Evolutionary conservation across 495 filamentous ascomycete genomes (phyloP).

Genomic region (Xylaria telfairii): DNA sequence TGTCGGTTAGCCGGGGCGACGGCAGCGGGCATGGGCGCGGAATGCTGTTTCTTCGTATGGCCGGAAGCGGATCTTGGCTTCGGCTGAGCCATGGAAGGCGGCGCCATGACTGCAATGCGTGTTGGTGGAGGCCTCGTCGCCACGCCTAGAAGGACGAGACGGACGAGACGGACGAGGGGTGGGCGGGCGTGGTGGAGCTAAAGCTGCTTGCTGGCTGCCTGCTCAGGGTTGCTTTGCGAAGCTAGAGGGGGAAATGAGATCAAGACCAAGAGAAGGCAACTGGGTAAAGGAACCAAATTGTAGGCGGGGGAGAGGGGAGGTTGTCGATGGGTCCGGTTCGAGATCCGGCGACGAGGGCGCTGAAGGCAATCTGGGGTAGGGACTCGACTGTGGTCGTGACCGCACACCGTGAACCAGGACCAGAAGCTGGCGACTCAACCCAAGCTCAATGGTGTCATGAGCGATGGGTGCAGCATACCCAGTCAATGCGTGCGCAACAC

Average conservation of each 20-base stretch:
- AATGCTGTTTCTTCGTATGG: slow-evolving; percentile 32
- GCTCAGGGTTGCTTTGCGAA: background rate
- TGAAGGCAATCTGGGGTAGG: slow-evolving; percentile 22
- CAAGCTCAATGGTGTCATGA: slow-evolving; percentile 36
- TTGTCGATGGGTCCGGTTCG: slow-evolving; percentile 24
- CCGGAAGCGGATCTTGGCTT: slow-evolving; percentile 34
- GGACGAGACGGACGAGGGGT: slow-evolving; percentile 1
- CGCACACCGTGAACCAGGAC: slow-evolving; percentile 26
- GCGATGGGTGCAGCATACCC: slow-evolving; percentile 25
- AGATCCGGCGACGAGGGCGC: slow-evolving; percentile 25
- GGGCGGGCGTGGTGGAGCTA: background rate
- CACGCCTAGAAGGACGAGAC: slow-evolving; percentile 5
- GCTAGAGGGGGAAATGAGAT: background rate
- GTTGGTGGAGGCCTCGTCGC: background rate
- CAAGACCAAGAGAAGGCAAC: background rate
- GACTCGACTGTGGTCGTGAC: slow-evolving; percentile 27
- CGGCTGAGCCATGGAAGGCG: slow-evolving; percentile 29
- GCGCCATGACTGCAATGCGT: slow-evolving; percentile 33
- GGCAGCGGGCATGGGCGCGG: slow-evolving; percentile 8
- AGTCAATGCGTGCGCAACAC: slow-evolving; percentile 17
- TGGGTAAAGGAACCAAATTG: slow-evolving; percentile 1
- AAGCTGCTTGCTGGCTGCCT: slow-evolving; percentile 4
- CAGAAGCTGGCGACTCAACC: slow-evolving; percentile 38
- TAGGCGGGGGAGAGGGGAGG: slow-evolving; percentile 9
- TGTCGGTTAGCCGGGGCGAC: slow-evolving; percentile 32